These are phyloP conservation scores for Leucosporidium yakuticum DNA, from an alignment of 768 basidiomycete species.

Conservation along the genomic window DNA sequence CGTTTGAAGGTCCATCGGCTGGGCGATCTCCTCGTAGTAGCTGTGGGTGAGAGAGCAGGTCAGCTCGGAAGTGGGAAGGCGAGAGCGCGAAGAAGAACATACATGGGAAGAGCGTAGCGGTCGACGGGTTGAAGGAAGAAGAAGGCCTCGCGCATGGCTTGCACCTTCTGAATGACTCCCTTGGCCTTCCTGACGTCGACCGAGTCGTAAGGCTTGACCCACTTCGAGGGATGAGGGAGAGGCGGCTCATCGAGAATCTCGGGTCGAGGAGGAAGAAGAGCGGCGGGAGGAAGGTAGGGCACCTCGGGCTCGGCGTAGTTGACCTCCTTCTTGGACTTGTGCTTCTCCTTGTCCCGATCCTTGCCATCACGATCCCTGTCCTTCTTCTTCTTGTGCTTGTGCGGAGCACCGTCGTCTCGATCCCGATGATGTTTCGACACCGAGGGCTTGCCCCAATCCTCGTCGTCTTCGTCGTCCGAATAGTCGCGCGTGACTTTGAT, in stretches of 20 bases:
- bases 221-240: slow-evolving; percentile 11
- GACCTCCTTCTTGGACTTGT: slow-evolving; percentile 35
- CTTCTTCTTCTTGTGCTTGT: slow-evolving; percentile 40
- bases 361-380: slow-evolving; percentile 20
- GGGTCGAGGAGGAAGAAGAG: slow-evolving; percentile 38
- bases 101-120: slow-evolving; percentile 81
- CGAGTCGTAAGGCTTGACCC: slow-evolving; percentile 41
- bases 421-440: slow-evolving; percentile 1
- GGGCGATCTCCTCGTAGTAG: slow-evolving; percentile 80
- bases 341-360: slow-evolving; percentile 33
- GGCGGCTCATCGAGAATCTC: slow-evolving; percentile 21
- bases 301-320: slow-evolving; percentile 27
- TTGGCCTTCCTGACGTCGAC: slow-evolving; percentile 79
- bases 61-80: not conserved
- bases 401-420: slow-evolving; percentile 31
- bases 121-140: slow-evolving; percentile 81
- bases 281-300: not conserved
- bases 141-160: slow-evolving; percentile 59
- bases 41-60: slow-evolving; percentile 45
- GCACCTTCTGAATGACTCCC: slow-evolving; percentile 59
- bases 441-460: not conserved
- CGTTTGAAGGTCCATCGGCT: slow-evolving; percentile 91
- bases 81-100: slow-evolving; percentile 42
- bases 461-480: slow-evolving; percentile 1
- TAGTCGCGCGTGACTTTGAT: slow-evolving; percentile 29